These are phyloP conservation scores for Fusarium newnesense DNA, from an alignment of 2,329 filamentous ascomycete species.

Conservation along the genomic window DNA sequence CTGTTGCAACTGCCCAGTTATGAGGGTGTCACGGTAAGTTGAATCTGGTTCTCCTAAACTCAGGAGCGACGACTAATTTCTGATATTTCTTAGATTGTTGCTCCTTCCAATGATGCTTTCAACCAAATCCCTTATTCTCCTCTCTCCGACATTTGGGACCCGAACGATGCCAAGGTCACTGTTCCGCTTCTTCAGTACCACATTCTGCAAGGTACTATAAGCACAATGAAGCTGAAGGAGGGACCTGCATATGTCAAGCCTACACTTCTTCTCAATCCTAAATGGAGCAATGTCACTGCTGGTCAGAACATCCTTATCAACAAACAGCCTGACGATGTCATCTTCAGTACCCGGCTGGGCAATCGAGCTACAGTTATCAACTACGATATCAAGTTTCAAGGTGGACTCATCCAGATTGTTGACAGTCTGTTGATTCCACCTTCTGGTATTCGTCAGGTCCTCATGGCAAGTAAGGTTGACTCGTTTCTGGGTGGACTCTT, in stretches of 20 bases:
- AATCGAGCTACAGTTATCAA: conserved; percentile 55
- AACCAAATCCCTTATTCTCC: conserved; percentile 63
- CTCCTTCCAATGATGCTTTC: conserved; percentile 68
- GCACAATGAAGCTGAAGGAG: conserved; percentile 49
- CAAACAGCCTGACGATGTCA: conserved; percentile 54
- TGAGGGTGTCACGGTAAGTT: conserved; percentile 56
- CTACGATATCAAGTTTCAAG: conserved; percentile 58
- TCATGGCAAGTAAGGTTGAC: conserved; percentile 57
- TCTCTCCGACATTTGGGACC: conserved; percentile 58
- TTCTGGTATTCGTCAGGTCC: conserved; percentile 58
- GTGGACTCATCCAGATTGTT: conserved; percentile 63
- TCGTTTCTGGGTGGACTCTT: conserved; percentile 53
- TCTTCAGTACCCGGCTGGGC: conserved; percentile 63
- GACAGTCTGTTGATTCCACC: conserved; percentile 64
- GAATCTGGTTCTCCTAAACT: background rate
- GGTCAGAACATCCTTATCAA: conserved; percentile 61
- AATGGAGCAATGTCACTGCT: conserved; percentile 60
- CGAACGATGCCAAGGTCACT: conserved; percentile 56
- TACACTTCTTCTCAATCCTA: conserved; percentile 55
- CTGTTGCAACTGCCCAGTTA: conserved; percentile 56
- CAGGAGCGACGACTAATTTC: background rate
- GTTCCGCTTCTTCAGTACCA: conserved; percentile 70
- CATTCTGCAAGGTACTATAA: conserved; percentile 64
- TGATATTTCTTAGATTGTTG: conserved; percentile 57
- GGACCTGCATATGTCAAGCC: conserved; percentile 54